Conservation (phyloP, 2,329 filamentous ascomycete species). For the Purpureocillium lavendulum region DNA sequence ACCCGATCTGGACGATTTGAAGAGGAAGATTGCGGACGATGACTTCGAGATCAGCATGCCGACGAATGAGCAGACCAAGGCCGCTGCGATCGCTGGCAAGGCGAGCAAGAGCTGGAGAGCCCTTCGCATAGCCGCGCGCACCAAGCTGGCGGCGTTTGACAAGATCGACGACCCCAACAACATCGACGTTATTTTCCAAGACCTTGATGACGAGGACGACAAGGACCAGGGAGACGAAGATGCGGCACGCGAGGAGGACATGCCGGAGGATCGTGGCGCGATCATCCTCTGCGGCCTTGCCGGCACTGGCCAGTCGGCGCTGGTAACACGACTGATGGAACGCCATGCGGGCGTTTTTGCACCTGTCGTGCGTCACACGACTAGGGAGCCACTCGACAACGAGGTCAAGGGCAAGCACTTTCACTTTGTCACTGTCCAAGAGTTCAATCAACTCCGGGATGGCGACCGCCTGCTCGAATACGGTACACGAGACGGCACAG, state of each 20-base stretch:
- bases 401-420: constrained; percentile 45
- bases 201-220: constrained; percentile 28
- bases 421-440: constrained; percentile 46
- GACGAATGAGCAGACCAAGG: constrained; percentile 49
- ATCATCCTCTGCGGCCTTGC: constrained; percentile 62
- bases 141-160: constrained; percentile 71
- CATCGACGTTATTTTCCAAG: constrained; percentile 48
- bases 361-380: constrained; percentile 46
- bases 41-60: constrained; percentile 85
- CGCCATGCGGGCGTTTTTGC: constrained; percentile 59
- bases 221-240: constrained; percentile 26
- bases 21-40: constrained; percentile 65
- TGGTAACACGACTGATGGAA: constrained; percentile 55
- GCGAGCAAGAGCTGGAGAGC: constrained; percentile 88
- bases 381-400: constrained; percentile 36
- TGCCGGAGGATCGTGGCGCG: constrained; percentile 40
- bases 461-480: constrained; percentile 53
- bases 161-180: constrained; percentile 79
- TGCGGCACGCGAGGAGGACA: constrained; percentile 20
- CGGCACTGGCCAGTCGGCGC: constrained; percentile 53
- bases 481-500: constrained; percentile 35
- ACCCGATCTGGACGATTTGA: constrained; percentile 63
- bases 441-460: constrained; percentile 50
- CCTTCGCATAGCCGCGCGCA: constrained; percentile 68
- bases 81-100: constrained; percentile 57